A percentile compares a stretch with the other conserved stretches of the same genome.
Evolutionary conservation across 2,329 filamentous ascomycete genomes (phyloP).

Genomic region (Phialemoniopsis sp.): DNA sequence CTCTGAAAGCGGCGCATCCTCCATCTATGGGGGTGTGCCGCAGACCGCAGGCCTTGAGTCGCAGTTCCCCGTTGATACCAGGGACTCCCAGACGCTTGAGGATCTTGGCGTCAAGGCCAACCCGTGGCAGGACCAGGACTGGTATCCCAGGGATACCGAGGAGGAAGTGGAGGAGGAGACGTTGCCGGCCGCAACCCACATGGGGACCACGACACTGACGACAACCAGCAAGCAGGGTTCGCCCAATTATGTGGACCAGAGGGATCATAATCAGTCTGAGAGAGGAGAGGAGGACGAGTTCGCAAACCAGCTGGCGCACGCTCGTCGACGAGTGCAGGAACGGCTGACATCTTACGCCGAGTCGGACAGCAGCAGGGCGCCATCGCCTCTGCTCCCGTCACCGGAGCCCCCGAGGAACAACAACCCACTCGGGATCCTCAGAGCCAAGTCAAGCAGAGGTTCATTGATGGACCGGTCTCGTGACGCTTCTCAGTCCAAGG

Average conservation of each 20-base stretch:
- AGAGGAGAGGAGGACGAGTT: conserved; percentile 59
- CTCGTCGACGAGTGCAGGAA: conserved; percentile 68
- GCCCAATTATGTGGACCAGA: conserved; percentile 28
- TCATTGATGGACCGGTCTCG: conserved; percentile 50
- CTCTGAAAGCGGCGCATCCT: conserved; percentile 76
- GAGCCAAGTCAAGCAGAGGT: conserved; percentile 63
- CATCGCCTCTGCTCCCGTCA: conserved; percentile 32
- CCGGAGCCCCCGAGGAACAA: conserved; percentile 32
- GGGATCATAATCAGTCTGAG: too few species aligned
- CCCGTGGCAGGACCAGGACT: conserved; percentile 36
- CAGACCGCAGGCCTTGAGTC: conserved; percentile 30
- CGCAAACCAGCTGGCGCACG: conserved; percentile 66
- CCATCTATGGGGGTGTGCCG: conserved; percentile 58
- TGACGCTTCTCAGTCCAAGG: conserved; percentile 43
- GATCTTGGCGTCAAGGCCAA: conserved; percentile 30
- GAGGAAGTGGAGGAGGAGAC: too few species aligned
- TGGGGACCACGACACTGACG: too few species aligned
- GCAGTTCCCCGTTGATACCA: conserved; percentile 27
- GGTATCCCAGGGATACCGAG: conserved; percentile 9
- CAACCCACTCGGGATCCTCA: conserved; percentile 60
- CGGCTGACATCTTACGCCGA: conserved; percentile 67
- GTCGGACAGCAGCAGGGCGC: conserved; percentile 46
- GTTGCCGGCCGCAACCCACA: too few species aligned
- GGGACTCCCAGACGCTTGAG: conserved; percentile 18
- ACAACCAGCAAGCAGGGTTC: too few species aligned